phyloP scores from a whole-genome alignment of 1,284 basidiomycete genomes.

The Rhizoctonia solani region DNA sequence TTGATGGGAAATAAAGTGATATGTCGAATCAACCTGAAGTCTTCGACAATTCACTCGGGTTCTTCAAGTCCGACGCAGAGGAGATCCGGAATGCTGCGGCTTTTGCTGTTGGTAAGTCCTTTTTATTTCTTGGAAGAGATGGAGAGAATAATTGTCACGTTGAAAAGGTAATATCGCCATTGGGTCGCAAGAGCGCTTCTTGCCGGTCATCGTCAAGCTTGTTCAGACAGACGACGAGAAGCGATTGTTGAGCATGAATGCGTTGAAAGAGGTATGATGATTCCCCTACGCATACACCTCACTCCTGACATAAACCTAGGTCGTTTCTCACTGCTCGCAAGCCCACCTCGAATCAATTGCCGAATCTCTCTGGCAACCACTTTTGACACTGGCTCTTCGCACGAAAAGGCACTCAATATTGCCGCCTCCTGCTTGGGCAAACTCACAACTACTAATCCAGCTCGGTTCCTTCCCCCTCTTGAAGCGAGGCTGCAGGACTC shows the following conservation, averaged over 20 bases:
- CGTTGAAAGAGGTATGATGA: conserved; percentile 80
- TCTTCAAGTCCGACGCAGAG: conserved; percentile 77
- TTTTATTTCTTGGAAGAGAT: not conserved
- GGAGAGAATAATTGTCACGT: not conserved
- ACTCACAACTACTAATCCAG: conserved; percentile 87
- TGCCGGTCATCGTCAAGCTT: conserved; percentile 83
- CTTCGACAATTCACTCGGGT: conserved; percentile 72
- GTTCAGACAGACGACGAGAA: conserved; percentile 78
- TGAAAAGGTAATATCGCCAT: conserved; percentile 86
- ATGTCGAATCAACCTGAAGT: conserved; percentile 77
- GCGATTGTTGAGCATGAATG: conserved; percentile 83
- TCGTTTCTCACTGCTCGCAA: conserved; percentile 87
- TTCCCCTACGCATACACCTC: conserved; percentile 4
- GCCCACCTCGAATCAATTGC: conserved; percentile 83
- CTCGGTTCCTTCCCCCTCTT: conserved; percentile 87
- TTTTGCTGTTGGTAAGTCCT: conserved; percentile 77
- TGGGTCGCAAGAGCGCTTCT: conserved; percentile 82
- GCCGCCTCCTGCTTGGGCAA: conserved; percentile 97
- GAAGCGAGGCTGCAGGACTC: conserved; percentile 75
- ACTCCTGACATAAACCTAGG: conserved; percentile 50
- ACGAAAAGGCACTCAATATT: conserved; percentile 91
- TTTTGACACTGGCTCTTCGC: conserved; percentile 85
- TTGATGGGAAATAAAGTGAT: conserved; percentile 59
- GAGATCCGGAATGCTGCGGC: conserved; percentile 86
- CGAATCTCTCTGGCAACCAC: conserved; percentile 85